Percentiles rank a stretch among this genome's conserved stretches.
Evolutionary conservation across 1,284 basidiomycete species (phyloP).

Genomic region (Heterobasidion annosum): DNA sequence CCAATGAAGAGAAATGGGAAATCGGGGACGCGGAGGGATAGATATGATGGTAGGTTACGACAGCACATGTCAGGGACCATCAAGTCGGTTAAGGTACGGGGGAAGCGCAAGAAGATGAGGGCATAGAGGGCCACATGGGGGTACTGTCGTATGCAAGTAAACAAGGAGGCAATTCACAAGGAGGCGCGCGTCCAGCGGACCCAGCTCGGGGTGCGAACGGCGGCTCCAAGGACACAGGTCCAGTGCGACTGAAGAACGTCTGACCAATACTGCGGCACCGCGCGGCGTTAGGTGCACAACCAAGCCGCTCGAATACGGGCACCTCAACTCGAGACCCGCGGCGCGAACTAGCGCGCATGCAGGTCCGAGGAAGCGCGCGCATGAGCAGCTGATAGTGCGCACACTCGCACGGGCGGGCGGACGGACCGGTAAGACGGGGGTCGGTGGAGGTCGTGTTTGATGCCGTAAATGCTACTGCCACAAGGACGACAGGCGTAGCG

Average conservation of each 20-base stretch:
- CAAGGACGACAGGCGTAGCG: too few relatives aligned
- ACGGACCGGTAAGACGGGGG: background rate
- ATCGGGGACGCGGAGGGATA: too few relatives aligned
- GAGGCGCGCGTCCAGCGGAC: constrained; percentile 6
- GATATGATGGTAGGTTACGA: too few relatives aligned
- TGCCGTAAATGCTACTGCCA: too few relatives aligned
- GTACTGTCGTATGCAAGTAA: too few relatives aligned
- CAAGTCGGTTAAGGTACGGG: too few relatives aligned
- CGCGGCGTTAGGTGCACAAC: too few relatives aligned
- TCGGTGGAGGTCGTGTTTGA: background rate
- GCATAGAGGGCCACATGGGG: too few relatives aligned
- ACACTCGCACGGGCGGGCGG: background rate
- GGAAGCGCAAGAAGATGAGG: too few relatives aligned
- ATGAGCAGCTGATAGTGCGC: background rate
- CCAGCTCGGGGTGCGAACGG: constrained; percentile 13
- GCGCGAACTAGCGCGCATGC: constrained; percentile 12
- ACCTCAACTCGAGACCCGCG: constrained; percentile 10
- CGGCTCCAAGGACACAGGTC: background rate
- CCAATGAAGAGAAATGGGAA: too few relatives aligned
- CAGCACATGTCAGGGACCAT: too few relatives aligned
- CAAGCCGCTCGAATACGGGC: background rate
- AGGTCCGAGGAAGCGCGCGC: constrained; percentile 10
- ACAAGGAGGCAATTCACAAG: background rate
- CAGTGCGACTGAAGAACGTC: background rate
- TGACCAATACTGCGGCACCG: too few relatives aligned